Evolutionary conservation across 1,139 yeast species (phyloP), one percentile per base, ranked within the genome.

Genomic region (Pichia sp.): DNA sequence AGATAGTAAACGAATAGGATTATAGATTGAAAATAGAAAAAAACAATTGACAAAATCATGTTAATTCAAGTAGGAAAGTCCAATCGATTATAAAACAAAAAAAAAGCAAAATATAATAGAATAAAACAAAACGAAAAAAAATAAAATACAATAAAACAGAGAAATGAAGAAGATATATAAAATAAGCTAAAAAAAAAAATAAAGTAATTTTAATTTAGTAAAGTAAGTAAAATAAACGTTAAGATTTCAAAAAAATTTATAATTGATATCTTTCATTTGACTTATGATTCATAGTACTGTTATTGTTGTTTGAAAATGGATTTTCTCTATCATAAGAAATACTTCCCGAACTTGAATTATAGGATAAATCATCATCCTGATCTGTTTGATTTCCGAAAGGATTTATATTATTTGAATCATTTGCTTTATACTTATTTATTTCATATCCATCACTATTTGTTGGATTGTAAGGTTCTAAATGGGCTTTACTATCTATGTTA

Each of bases 401-500:
- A 31, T 58, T 58, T 18, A 50, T 27, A 27, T 29, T 51, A 13
- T 30, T 38, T 6, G 43, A 6, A 6, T 39, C 28, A 18, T 33
- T 39, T 18, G 48, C 30, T 25, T 29, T 25, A 3, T 18, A 46
- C 13, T 34, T 38, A 4, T 27, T 43, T 5, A 30, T 3, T 11
- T 42, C 44, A 41, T 50, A 46, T 25, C 62, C 62, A 25, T 52
- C 49, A 39, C 53, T 53, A 16, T 25, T 22, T 29, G 44, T 51
- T 18, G 54, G 43, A 29, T 51, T 44, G 31, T 54, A 58, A 3
- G 57, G 58, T 47, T 65, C 52, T 13, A 51, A 42, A 61, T 64
- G 63, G 13, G 69, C 63, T 38, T 60, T 60, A 50, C 70, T 59
- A 51, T 79, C 88, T 64, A 83, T 88, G 13, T 90, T 88, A 60